Conservation (phyloP, 192 early-diverging fungal species). For the Coemansia sp. region DNA sequence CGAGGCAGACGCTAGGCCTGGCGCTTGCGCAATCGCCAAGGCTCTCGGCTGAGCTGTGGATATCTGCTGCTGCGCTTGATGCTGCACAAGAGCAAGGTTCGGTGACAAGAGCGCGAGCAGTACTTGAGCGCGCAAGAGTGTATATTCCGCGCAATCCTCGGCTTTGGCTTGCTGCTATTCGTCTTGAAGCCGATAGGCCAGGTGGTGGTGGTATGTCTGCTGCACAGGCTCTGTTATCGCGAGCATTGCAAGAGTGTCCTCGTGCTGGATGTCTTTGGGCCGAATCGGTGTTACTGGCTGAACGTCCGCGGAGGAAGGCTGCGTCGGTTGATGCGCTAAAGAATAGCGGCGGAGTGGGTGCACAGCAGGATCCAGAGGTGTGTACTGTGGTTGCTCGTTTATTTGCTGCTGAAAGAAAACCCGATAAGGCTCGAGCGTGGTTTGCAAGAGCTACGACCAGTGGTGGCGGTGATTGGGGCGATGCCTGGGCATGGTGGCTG, state of each 20-base stretch:
- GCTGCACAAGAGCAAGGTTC: slow-evolving; percentile 16
- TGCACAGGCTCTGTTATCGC: slow-evolving; percentile 78
- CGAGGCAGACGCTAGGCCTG: slow-evolving; percentile 71
- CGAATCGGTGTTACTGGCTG: slow-evolving; percentile 83
- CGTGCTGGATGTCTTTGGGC: slow-evolving; percentile 86
- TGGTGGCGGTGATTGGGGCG: slow-evolving; percentile 86
- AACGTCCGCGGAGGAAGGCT: slow-evolving; percentile 85
- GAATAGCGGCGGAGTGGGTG: too few species aligned
- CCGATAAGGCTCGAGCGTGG: slow-evolving; percentile 95
- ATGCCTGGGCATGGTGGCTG: slow-evolving; percentile 95
- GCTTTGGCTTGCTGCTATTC: slow-evolving; percentile 83
- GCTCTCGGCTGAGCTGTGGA: slow-evolving; percentile 74
- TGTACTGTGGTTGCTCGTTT: slow-evolving; percentile 83
- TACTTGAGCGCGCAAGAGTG: slow-evolving; percentile 85
- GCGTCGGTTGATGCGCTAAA: slow-evolving; percentile 90
- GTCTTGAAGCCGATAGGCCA: slow-evolving; percentile 36
- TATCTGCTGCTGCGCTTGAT: slow-evolving; percentile 79
- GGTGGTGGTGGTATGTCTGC: slow-evolving; percentile 59
- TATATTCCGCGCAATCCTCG: slow-evolving; percentile 78
- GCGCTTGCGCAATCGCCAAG: slow-evolving; percentile 81
- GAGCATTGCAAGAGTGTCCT: slow-evolving; percentile 94
- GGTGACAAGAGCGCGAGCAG: slow-evolving; percentile 75
- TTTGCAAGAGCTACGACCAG: slow-evolving; percentile 82
- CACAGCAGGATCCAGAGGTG: slow-evolving; percentile 75
- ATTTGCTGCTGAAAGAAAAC: slow-evolving; percentile 92